phyloP scores from a whole-genome alignment of 2,329 filamentous ascomycete species.

The Epichloe aotearoae region DNA sequence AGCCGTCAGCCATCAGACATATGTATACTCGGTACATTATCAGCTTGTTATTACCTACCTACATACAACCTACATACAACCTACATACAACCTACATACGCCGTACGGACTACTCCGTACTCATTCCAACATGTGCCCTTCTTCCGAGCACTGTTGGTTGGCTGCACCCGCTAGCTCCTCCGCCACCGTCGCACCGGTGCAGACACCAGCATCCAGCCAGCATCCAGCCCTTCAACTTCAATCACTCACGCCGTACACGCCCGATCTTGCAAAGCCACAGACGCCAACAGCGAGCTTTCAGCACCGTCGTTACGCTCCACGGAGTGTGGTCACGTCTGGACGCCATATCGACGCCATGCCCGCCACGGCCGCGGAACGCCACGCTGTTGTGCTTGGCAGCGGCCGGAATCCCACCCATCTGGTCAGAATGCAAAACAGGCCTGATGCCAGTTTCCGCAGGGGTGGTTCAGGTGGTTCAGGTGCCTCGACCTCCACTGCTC shows the following conservation, averaged over 20 bases:
- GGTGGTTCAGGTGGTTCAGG: too few relatives aligned
- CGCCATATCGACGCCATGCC: neutral
- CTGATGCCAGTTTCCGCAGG: too few relatives aligned
- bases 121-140: neutral
- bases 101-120: too few relatives aligned
- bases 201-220: constrained; percentile 5
- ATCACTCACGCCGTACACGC: neutral
- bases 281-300: constrained; percentile 2
- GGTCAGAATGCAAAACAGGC: too few relatives aligned
- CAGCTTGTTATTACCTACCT: too few relatives aligned
- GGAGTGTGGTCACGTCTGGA: constrained; percentile 3
- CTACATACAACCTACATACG: too few relatives aligned
- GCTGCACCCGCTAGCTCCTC: neutral
- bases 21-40: too few relatives aligned
- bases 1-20: too few relatives aligned
- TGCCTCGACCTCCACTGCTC: constrained; percentile 1
- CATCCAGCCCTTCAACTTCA: neutral
- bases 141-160: constrained; percentile 3
- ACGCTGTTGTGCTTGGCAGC: neutral
- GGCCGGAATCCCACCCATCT: too few relatives aligned
- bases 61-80: too few relatives aligned
- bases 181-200: constrained; percentile 11
- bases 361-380: constrained; percentile 6
- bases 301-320: constrained; percentile 1
- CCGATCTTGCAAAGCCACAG: constrained; percentile 6